Evolutionary conservation across 306 rosid species (phyloP).

Genomic region (Oemleria cerasiformis): DNA sequence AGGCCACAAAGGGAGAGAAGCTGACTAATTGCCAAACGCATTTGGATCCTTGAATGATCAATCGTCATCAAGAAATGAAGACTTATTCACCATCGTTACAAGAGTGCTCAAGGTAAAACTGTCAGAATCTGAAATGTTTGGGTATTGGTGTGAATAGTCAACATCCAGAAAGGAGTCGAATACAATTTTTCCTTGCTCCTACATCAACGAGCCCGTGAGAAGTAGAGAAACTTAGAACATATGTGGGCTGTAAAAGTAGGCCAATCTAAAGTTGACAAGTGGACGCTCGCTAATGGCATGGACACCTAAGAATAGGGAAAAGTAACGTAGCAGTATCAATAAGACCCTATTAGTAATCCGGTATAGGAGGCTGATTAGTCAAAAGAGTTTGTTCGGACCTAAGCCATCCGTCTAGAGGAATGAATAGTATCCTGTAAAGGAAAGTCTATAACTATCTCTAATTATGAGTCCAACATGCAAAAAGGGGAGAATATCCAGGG

Average conservation of each 20-base stretch:
- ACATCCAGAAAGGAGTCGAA: background rate
- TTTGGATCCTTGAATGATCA: background rate
- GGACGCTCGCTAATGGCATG: background rate
- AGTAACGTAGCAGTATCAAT: background rate
- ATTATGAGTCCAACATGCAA: conserved; percentile 3
- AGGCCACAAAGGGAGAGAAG: background rate
- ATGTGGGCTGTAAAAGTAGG: too few relatives aligned
- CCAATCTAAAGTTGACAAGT: background rate
- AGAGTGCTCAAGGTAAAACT: background rate
- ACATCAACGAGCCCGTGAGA: background rate
- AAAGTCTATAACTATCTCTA: background rate
- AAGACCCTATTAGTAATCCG: background rate
- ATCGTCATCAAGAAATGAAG: background rate
- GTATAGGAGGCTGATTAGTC: background rate
- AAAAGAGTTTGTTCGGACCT: background rate
- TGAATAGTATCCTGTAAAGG: background rate
- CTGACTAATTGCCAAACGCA: background rate
- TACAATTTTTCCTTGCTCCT: background rate
- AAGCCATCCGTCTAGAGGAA: background rate
- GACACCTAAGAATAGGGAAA: background rate
- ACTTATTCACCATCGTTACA: background rate
- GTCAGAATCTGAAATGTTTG: background rate
- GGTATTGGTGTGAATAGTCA: background rate
- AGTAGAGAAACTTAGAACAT: background rate
- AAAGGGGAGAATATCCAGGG: background rate